phyloP scores from a whole-genome alignment of 495 filamentous ascomycete species.

The Neurospora sublineolata region DNA sequence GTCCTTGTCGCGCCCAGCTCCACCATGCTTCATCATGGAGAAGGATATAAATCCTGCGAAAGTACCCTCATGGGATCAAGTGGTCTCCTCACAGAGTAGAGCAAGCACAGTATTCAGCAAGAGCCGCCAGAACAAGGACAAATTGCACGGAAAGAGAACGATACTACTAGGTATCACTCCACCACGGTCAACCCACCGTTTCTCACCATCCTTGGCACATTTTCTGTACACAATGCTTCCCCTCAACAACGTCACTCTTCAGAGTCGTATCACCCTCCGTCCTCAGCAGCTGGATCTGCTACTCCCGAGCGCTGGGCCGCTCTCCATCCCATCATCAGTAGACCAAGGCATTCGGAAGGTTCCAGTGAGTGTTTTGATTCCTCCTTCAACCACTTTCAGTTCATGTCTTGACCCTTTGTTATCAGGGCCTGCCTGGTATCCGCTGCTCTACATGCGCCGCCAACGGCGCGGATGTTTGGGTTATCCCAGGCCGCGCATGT shows the following conservation, averaged over 20 bases:
- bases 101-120: background rate
- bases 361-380: conserved; percentile 1
- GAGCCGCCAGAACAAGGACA: background rate
- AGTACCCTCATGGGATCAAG: background rate
- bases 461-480: conserved; percentile 40
- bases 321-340: background rate
- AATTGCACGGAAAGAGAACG: background rate
- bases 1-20: background rate
- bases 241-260: background rate
- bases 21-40: background rate
- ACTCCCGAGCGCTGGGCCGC: background rate
- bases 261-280: background rate
- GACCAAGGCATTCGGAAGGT: background rate
- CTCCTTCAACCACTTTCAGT: no score
- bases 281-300: background rate
- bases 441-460: conserved; percentile 21
- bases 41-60: background rate
- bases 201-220: background rate
- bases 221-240: background rate
- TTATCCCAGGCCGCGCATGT: conserved; percentile 35
- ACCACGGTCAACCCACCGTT: background rate
- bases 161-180: background rate
- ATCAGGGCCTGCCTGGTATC: conserved; percentile 17
- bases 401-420: background rate
- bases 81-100: background rate